Percentiles rank a stretch among this genome's conserved stretches.
phyloP scores from a whole-genome alignment of 345 rosid genomes.

The Euclidium syriacum region DNA sequence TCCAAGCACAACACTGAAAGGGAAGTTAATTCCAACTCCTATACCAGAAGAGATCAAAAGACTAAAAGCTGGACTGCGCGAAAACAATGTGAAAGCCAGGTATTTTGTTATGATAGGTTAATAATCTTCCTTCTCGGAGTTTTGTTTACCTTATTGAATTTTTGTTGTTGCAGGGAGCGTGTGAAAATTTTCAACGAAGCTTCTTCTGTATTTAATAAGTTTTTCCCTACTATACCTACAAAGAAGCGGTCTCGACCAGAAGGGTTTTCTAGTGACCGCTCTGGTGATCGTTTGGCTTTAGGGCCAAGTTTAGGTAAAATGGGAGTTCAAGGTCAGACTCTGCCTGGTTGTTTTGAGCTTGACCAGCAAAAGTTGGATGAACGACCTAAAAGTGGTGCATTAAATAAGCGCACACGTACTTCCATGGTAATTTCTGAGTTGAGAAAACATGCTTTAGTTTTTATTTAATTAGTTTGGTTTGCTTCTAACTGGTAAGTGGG shows the following conservation, averaged over 20 bases:
- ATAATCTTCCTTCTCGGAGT: constrained; percentile 6
- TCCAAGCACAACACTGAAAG: constrained; percentile 49
- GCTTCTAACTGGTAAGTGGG: background rate
- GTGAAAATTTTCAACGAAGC: constrained; percentile 70
- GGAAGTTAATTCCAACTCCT: constrained; percentile 48
- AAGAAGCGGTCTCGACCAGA: constrained; percentile 91
- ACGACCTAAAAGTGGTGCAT: constrained; percentile 57
- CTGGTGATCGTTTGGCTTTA: constrained; percentile 53
- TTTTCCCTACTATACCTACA: constrained; percentile 61
- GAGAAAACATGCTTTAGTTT: constrained; percentile 8
- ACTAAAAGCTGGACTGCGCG: constrained; percentile 59
- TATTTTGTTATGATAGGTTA: constrained; percentile 38
- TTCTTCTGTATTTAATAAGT: constrained; percentile 71
- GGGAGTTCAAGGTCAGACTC: constrained; percentile 65
- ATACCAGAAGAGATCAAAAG: constrained; percentile 80
- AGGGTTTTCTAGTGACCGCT: constrained; percentile 55
- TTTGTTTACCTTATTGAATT: constrained; percentile 30
- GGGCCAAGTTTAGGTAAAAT: constrained; percentile 63
- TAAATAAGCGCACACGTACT: constrained; percentile 91
- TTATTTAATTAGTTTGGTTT: background rate
- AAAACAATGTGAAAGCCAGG: constrained; percentile 74
- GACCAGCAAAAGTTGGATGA: constrained; percentile 76
- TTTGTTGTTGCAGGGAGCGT: constrained; percentile 64
- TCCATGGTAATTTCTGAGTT: constrained; percentile 71
- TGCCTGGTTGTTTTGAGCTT: constrained; percentile 54